phyloP scores from a whole-genome alignment of 768 basidiomycete genomes.

The Steccherinum ochraceum region DNA sequence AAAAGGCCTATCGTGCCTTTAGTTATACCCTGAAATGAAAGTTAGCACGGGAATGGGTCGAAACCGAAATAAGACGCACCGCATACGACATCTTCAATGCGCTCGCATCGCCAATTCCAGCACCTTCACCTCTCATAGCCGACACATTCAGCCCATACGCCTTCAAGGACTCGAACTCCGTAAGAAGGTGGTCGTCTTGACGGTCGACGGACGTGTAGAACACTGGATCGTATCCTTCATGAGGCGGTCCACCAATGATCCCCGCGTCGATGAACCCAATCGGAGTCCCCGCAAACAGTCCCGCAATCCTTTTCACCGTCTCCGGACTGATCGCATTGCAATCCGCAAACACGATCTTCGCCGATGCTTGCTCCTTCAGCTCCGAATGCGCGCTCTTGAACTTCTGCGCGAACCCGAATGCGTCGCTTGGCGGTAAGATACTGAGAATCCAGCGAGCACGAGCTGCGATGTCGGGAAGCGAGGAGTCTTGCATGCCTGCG shows the following conservation, averaged over 20 bases:
- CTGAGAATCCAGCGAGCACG: conserved; percentile 44
- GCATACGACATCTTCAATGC: conserved; percentile 62
- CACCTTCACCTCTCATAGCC: conserved; percentile 39
- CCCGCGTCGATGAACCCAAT: conserved; percentile 47
- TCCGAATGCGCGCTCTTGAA: conserved; percentile 23
- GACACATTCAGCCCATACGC: conserved; percentile 41
- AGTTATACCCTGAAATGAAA: conserved; percentile 39
- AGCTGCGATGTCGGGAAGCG: conserved; percentile 30
- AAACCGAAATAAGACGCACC: conserved; percentile 26
- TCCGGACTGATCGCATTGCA: conserved; percentile 54
- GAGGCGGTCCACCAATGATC: conserved; percentile 54
- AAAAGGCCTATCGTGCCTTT: conserved; percentile 49
- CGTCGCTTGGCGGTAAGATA: conserved; percentile 53
- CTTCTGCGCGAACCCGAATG: conserved; percentile 35
- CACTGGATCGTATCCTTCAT: conserved; percentile 40
- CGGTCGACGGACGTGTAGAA: conserved; percentile 45
- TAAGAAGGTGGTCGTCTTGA: conserved; percentile 26
- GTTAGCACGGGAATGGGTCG: neutral
- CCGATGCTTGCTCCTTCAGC: conserved; percentile 6
- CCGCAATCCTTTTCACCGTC: conserved; percentile 41
- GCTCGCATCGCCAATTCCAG: conserved; percentile 50
- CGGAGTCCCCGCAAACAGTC: conserved; percentile 32
- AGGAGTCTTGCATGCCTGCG: conserved; percentile 41
- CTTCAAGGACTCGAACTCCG: conserved; percentile 34
- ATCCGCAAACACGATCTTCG: conserved; percentile 35